A percentile compares a stretch with the other conserved stretches of the same genome.
These are phyloP conservation scores for Heliocybe sulcata DNA, from an alignment of 1,284 basidiomycete genomes.

Conservation along the genomic window DNA sequence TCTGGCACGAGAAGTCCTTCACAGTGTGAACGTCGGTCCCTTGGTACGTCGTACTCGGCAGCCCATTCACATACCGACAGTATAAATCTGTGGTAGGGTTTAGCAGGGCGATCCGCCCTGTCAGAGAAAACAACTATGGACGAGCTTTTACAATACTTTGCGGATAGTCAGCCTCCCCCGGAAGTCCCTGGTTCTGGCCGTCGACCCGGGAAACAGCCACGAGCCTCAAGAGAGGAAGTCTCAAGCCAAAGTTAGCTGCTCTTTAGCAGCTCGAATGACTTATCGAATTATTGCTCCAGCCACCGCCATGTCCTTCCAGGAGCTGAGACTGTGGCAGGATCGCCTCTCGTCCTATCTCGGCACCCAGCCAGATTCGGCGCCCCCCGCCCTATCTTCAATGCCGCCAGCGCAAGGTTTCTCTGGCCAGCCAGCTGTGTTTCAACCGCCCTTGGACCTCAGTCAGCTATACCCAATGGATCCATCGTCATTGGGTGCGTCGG, in stretches of 20 bases:
- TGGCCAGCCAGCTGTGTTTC: conserved; percentile 6
- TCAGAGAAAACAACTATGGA: conserved; percentile 46
- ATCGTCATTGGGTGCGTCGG: conserved; percentile 36
- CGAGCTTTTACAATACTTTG: conserved; percentile 39
- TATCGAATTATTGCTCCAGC: conserved; percentile 33
- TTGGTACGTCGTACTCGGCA: conserved; percentile 40
- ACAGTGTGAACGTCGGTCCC: conserved; percentile 67
- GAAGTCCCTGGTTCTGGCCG: conserved; percentile 49
- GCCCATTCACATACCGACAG: conserved; percentile 6
- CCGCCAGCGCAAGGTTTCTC: not conserved
- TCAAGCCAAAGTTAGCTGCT: conserved; percentile 52
- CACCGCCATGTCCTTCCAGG: conserved; percentile 35
- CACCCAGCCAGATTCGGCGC: not conserved
- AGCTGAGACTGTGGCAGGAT: conserved; percentile 67
- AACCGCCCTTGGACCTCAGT: conserved; percentile 31
- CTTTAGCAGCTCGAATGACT: not conserved
- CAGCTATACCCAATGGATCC: conserved; percentile 6
- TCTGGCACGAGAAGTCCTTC: conserved; percentile 63
- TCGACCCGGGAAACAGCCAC: conserved; percentile 64
- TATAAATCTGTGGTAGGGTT: conserved; percentile 38
- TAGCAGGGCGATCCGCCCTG: conserved; percentile 43
- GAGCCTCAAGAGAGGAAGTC: conserved; percentile 69
- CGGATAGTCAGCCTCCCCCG: conserved; percentile 62
- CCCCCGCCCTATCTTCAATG: not conserved
- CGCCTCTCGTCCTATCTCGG: conserved; percentile 50